Evolutionary conservation across 441 rosid genomes (phyloP), one percentile per base, ranked within the genome.

Genomic region (Eruca vesicaria): DNA sequence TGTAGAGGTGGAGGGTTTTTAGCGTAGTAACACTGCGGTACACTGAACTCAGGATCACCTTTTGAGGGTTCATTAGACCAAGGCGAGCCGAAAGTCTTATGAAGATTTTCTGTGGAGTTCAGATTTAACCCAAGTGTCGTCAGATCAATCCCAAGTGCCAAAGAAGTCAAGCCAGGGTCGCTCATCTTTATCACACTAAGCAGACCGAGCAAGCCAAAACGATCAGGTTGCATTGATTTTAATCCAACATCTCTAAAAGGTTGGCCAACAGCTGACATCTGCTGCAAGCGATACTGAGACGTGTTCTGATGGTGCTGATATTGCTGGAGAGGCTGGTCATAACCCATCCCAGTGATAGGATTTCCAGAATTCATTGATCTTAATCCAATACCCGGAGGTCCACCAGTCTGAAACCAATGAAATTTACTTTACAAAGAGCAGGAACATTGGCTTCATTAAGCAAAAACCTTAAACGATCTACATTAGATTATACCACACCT

Each of bases 21-120:
- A 5, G 96, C 86, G 77, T 87, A 82, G 81, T 93, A 93, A 80
- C 98, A 91, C 66, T 86, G 90, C 3, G 99, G 99, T 77, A 93
- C 96, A 29, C 73, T 84, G 82, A 93, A 96, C 74, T 96, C 97
- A 18, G 91, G 96, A 68, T 93, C 98, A 71, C 86, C 96, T 86
- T 93, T 96, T 20, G 92, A 86, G 7, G 98, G 96, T 60, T 93
- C 99, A 56, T 93, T 97, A 12, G 97, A 88, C 98, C 97, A 96
- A 18, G 99, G 99, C 23, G 99, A 96, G 71, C 88, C 92, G 73
- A 96, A 96, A 14, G 92, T 90, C 86, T 93, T 96, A 48, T 96
- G 86, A 76, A 96, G 97, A 86, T 83, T 87, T 66, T 90, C 98
- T 9, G 94, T 62, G 28, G 99, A 91, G 80, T 93, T 96, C 85